A percentile compares a stretch with the other conserved stretches of the same genome.
These are phyloP conservation scores for Ceriops tagal DNA, from an alignment of 345 rosid genomes.

Conservation along the genomic window DNA sequence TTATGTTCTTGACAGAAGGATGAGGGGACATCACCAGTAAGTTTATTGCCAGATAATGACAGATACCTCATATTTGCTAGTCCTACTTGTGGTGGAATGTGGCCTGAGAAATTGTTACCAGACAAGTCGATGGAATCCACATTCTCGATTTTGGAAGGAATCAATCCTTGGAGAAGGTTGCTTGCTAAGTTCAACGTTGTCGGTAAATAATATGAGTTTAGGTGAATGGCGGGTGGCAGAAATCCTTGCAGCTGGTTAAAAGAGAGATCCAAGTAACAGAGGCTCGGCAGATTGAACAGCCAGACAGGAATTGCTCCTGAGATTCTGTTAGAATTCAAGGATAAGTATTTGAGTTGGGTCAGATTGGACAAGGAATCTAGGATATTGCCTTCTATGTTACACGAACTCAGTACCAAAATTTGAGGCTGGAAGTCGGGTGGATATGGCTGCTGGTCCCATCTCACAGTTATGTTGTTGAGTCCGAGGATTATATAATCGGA, in stretches of 20 bases:
- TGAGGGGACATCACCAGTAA: slow-evolving; percentile 4
- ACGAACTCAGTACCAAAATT: slow-evolving; percentile 8
- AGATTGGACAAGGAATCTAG: slow-evolving; percentile 4
- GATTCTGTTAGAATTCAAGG: slow-evolving; percentile 8
- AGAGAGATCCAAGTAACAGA: slow-evolving; percentile 2
- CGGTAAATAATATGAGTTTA: slow-evolving; percentile 1
- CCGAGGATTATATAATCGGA: neutral
- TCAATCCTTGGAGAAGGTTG: slow-evolving; percentile 9
- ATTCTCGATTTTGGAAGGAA: slow-evolving; percentile 10
- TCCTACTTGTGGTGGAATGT: neutral
- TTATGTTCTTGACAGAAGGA: slow-evolving; percentile 7
- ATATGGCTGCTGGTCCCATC: slow-evolving; percentile 1
- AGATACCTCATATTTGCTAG: neutral
- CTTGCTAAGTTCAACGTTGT: neutral
- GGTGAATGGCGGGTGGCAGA: neutral
- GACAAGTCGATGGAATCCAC: slow-evolving; percentile 11
- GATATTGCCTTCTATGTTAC: slow-evolving; percentile 12
- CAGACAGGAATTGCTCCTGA: slow-evolving; percentile 11
- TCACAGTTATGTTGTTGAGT: neutral
- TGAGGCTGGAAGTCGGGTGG: slow-evolving; percentile 7
- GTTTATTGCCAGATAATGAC: slow-evolving; percentile 8
- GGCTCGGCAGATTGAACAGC: slow-evolving; percentile 13
- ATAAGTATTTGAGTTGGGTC: slow-evolving; percentile 4
- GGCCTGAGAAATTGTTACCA: slow-evolving; percentile 12
- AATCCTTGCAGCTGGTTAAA: slow-evolving; percentile 9